Conservation (phyloP, 192 early-diverging fungal genomes). For the Podila horticola region DNA sequence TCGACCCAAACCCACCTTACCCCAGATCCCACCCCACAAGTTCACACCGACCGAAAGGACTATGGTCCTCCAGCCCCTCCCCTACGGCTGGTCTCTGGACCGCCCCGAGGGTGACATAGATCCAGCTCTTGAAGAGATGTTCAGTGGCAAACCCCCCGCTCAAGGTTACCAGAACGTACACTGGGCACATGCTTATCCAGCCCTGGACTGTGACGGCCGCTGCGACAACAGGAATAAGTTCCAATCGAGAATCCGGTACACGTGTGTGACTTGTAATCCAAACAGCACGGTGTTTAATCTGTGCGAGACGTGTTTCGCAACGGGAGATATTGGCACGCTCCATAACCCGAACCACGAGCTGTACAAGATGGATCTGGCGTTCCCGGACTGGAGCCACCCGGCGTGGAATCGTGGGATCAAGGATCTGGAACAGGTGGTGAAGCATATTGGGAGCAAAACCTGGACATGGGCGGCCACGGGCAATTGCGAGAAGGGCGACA, state of each 20-base stretch:
- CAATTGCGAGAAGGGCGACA: background rate
- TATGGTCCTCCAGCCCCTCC: background rate
- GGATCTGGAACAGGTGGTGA: background rate
- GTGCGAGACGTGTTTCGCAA: background rate
- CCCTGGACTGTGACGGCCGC: background rate
- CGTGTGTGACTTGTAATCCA: background rate
- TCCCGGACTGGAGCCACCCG: constrained; percentile 2
- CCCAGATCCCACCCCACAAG: no score
- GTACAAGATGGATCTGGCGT: constrained; percentile 1
- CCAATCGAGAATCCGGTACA: background rate
- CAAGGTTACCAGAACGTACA: background rate
- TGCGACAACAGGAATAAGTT: background rate
- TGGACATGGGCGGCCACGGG: background rate
- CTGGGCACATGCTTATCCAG: background rate
- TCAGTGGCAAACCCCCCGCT: background rate
- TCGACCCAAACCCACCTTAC: no score
- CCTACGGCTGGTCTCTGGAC: background rate
- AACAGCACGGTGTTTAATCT: background rate
- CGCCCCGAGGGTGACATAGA: background rate
- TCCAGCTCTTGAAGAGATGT: background rate
- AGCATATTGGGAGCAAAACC: background rate
- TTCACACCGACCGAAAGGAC: no score
- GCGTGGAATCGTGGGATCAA: background rate
- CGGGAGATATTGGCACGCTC: background rate
- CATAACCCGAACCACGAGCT: background rate